Conservation (phyloP, 2,329 filamentous ascomycete species). For the Fusarium lateritium region DNA sequence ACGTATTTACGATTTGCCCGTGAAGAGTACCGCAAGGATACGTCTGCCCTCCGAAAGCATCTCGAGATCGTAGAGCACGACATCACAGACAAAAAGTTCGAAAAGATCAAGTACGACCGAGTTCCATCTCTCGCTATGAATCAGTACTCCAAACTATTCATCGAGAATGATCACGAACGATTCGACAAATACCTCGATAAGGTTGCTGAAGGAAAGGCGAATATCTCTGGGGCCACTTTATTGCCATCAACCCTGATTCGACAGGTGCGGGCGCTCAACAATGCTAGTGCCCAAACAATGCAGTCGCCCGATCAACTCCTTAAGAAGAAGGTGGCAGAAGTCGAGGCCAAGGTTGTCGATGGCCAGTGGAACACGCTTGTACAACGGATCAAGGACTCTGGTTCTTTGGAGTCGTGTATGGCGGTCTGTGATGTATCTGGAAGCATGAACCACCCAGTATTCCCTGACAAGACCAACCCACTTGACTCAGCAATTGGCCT, state of each 20-base stretch:
- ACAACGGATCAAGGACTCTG: conserved; percentile 69
- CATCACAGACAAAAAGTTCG: conserved; percentile 61
- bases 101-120: conserved; percentile 69
- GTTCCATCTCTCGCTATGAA: conserved; percentile 72
- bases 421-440: conserved; percentile 72
- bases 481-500: conserved; percentile 70
- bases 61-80: conserved; percentile 68
- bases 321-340: conserved; percentile 48
- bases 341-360: conserved; percentile 59
- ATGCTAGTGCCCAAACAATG: too few species aligned
- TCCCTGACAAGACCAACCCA: conserved; percentile 63
- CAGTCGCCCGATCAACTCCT: conserved; percentile 37
- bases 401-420: conserved; percentile 66
- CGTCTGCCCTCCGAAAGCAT: conserved; percentile 67
- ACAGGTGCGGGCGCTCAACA: not conserved
- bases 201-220: conserved; percentile 63
- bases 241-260: conserved; percentile 66
- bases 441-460: conserved; percentile 61
- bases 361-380: conserved; percentile 71
- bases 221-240: conserved; percentile 70
- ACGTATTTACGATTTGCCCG: conserved; percentile 68
- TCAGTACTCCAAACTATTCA: conserved; percentile 64
- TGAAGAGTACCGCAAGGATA: conserved; percentile 66
- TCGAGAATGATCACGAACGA: conserved; percentile 63
- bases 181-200: conserved; percentile 66